A percentile compares a stretch with the other conserved stretches of the same genome.
Conservation (phyloP, 192 early-diverging fungal species). For the Fimicolochytrium jonesii region DNA sequence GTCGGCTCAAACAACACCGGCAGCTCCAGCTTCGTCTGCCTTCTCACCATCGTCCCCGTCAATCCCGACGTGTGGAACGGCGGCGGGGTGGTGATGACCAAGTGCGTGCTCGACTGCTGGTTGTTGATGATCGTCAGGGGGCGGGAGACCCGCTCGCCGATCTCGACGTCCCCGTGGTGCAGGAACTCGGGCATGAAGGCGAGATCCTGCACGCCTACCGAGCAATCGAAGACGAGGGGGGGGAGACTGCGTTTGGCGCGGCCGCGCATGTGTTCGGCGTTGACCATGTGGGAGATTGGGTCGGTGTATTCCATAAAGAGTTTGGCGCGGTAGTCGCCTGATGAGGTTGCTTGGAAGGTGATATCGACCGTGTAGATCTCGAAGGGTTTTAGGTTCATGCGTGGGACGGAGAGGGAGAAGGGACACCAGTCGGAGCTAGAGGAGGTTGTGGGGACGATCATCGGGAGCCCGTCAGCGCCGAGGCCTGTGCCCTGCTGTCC, state of each 20-base stretch:
- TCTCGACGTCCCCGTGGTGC: conserved; percentile 42
- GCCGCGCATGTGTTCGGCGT: conserved; percentile 28
- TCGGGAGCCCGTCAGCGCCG: conserved; percentile 18
- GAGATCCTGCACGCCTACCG: conserved; percentile 36
- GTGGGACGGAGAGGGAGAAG: conserved; percentile 25
- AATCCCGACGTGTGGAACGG: conserved; percentile 25
- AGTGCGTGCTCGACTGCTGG: conserved; percentile 25
- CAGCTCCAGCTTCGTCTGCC: conserved; percentile 4
- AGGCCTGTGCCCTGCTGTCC: conserved; percentile 21
- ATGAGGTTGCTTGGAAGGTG: conserved; percentile 40
- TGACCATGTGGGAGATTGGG: conserved; percentile 40
- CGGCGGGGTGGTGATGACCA: neutral
- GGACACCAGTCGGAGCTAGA: conserved; percentile 36
- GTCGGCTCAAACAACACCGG: conserved; percentile 25
- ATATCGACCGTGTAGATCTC: conserved; percentile 46
- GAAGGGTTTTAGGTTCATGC: conserved; percentile 45
- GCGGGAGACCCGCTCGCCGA: conserved; percentile 20
- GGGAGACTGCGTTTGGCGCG: conserved; percentile 28
- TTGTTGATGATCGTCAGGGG: conserved; percentile 30
- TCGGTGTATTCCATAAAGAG: conserved; percentile 45
- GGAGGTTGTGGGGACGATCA: conserved; percentile 18
- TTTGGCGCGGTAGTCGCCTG: conserved; percentile 36
- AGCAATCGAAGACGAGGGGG: conserved; percentile 26
- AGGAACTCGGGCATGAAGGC: conserved; percentile 28
- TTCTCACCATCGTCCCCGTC: neutral